Percentiles rank a stretch among this genome's conserved stretches.
phyloP scores from a whole-genome alignment of 768 basidiomycete genomes.

The Polyporus arcularius region DNA sequence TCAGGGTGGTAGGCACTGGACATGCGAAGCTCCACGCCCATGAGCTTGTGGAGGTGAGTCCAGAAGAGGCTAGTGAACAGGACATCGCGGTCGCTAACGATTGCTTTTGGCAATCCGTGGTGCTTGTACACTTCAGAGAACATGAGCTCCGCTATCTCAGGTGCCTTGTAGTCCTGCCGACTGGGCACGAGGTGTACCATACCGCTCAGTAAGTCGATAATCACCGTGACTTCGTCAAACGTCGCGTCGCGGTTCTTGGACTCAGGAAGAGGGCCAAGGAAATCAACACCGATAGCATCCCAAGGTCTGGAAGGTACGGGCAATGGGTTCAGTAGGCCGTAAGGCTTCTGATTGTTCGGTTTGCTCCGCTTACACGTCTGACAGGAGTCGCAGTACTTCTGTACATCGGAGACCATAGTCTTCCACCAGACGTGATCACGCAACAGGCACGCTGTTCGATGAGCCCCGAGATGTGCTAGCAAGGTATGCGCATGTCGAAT shows the following conservation, averaged over 20 bases:
- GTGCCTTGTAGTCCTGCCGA: slow-evolving; percentile 28
- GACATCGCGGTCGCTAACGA: slow-evolving; percentile 31
- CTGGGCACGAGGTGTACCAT: slow-evolving; percentile 33
- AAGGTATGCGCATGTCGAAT: slow-evolving; percentile 34
- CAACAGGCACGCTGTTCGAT: slow-evolving; percentile 32
- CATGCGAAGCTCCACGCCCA: slow-evolving; percentile 24
- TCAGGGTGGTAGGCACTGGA: slow-evolving; percentile 34
- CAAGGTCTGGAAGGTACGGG: slow-evolving; percentile 34
- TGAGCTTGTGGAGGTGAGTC: slow-evolving; percentile 20
- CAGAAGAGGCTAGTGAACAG: slow-evolving; percentile 40
- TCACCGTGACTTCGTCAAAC: slow-evolving; percentile 25
- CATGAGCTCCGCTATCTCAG: slow-evolving; percentile 36
- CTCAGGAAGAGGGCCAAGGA: slow-evolving; percentile 37
- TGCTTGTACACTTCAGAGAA: slow-evolving; percentile 36
- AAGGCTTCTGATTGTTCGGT: slow-evolving; percentile 16
- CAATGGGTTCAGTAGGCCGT: slow-evolving; percentile 32
- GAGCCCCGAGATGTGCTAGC: slow-evolving; percentile 35
- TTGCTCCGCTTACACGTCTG: slow-evolving; percentile 20
- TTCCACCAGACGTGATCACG: slow-evolving; percentile 38
- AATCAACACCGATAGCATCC: slow-evolving; percentile 42
- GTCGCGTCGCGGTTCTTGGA: slow-evolving; percentile 18
- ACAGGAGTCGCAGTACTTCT: slow-evolving; percentile 24
- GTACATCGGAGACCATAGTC: slow-evolving; percentile 18
- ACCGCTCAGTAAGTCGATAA: slow-evolving; percentile 25
- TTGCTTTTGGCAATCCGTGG: slow-evolving; percentile 35